Conservation (phyloP, 352 stramenopile genomes). For the Pythium phragmiticola region DNA sequence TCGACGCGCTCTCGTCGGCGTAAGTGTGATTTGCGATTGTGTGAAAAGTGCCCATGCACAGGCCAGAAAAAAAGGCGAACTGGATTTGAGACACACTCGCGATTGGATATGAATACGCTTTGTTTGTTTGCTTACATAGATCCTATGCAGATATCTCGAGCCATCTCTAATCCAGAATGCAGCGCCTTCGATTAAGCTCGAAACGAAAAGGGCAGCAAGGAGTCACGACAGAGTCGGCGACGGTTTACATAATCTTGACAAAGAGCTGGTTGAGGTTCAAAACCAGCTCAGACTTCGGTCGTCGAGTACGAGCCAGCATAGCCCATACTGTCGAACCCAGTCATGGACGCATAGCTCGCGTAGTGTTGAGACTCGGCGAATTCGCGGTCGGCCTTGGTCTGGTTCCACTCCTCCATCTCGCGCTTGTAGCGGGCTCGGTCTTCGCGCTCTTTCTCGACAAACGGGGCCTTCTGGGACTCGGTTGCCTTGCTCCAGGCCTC, state of each 20-base stretch:
- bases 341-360: slow-evolving; percentile 76
- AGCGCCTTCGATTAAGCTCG: background rate
- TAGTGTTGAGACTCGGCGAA: slow-evolving; percentile 85
- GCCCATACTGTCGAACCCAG: slow-evolving; percentile 78
- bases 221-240: background rate
- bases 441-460: slow-evolving; percentile 90
- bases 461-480: slow-evolving; percentile 89
- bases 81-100: background rate
- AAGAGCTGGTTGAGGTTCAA: background rate
- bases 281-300: slow-evolving; percentile 17
- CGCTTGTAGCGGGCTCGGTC: slow-evolving; percentile 92
- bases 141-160: slow-evolving; percentile 1
- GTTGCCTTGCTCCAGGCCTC: slow-evolving; percentile 92
- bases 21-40: slow-evolving; percentile 34
- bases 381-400: slow-evolving; percentile 76
- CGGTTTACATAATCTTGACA: slow-evolving; percentile 3
- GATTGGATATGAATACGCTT: slow-evolving; percentile 6
- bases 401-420: slow-evolving; percentile 93
- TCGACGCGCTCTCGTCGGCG: slow-evolving; percentile 91
- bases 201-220: background rate
- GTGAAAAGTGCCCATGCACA: slow-evolving; percentile 1
- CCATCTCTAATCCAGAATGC: slow-evolving; percentile 9
- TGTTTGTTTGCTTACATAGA: slow-evolving; percentile 8
- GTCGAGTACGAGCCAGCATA: slow-evolving; percentile 75
- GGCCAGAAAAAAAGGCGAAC: background rate